These are phyloP conservation scores for Saksenaea vasiformis DNA, from an alignment of 371 early-diverging fungal genomes.

Conservation along the genomic window DNA sequence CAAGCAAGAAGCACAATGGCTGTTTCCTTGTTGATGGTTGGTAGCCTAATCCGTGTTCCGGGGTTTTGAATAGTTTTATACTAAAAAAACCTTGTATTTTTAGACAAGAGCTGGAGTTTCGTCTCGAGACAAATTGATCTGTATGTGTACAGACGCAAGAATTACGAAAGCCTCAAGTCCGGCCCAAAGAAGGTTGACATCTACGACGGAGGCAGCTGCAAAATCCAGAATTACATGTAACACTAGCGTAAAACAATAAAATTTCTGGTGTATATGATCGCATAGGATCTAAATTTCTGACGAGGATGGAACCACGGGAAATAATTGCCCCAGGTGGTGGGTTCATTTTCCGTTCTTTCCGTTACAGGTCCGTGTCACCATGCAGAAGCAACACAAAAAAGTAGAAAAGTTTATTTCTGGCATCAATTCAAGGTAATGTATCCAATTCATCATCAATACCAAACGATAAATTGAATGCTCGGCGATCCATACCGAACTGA, in stretches of 20 bases:
- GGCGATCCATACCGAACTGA: constrained; percentile 73
- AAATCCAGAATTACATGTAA: constrained; percentile 32
- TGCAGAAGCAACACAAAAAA: neutral
- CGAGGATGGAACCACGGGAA: constrained; percentile 11
- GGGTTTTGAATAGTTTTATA: neutral
- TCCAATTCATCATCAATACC: constrained; percentile 84
- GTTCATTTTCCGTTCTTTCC: constrained; percentile 7
- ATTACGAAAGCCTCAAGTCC: constrained; percentile 28
- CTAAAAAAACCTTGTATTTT: neutral
- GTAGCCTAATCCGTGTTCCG: neutral
- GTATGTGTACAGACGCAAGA: constrained; percentile 24
- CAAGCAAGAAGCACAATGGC: constrained; percentile 33
- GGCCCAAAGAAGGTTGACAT: constrained; percentile 23
- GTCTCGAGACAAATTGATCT: constrained; percentile 30
- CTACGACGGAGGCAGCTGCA: constrained; percentile 36
- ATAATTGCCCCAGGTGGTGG: neutral
- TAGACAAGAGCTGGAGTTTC: constrained; percentile 37
- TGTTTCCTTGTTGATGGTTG: constrained; percentile 27
- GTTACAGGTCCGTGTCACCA: neutral
- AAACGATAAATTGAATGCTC: constrained; percentile 77
- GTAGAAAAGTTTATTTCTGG: neutral
- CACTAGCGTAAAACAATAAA: neutral
- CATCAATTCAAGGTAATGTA: constrained; percentile 41
- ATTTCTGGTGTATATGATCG: neutral
- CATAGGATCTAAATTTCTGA: neutral